These are phyloP conservation scores for Zoysia pacifica DNA, from an alignment of 176 grass and related monocot genomes.

Conservation along the genomic window DNA sequence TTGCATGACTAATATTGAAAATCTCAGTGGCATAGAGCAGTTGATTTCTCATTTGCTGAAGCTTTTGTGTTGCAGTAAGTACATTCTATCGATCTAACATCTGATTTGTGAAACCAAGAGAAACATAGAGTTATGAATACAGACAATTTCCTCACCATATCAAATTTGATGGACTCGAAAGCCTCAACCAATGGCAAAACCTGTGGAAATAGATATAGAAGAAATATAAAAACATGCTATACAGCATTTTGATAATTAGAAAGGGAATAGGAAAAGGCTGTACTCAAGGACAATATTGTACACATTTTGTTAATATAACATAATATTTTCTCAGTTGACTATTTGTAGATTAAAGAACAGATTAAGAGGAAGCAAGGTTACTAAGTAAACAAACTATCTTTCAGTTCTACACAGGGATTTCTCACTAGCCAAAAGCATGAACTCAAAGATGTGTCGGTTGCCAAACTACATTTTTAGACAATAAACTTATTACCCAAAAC, in stretches of 20 bases:
- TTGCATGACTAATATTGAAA: constrained; percentile 13
- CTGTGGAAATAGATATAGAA: constrained; percentile 46
- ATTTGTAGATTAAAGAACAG: constrained; percentile 9
- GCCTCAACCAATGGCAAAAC: constrained; percentile 81
- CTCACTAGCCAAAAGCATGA: constrained; percentile 17
- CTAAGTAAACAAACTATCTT: constrained; percentile 2
- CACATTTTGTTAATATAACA: constrained; percentile 4
- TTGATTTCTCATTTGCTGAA: constrained; percentile 1
- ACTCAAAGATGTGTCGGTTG: neutral
- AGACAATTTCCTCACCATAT: constrained; percentile 61
- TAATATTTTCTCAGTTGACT: constrained; percentile 1
- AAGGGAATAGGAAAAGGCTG: neutral
- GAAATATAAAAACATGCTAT: constrained; percentile 36
- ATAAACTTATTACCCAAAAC: constrained; percentile 9
- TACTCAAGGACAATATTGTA: neutral
- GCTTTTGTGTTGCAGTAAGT: neutral
- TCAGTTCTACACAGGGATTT: neutral
- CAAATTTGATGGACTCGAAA: constrained; percentile 77
- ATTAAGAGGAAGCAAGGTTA: neutral
- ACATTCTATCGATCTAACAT: neutral
- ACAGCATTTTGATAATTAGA: constrained; percentile 24
- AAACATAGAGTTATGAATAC: constrained; percentile 13
- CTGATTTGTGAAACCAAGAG: constrained; percentile 14
- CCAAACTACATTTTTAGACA: neutral
- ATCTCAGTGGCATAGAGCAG: neutral